Evolutionary conservation across 129 eudicot genomes (phyloP), one percentile per base, ranked within the genome.

Genomic region (Dittrichia graveolens): DNA sequence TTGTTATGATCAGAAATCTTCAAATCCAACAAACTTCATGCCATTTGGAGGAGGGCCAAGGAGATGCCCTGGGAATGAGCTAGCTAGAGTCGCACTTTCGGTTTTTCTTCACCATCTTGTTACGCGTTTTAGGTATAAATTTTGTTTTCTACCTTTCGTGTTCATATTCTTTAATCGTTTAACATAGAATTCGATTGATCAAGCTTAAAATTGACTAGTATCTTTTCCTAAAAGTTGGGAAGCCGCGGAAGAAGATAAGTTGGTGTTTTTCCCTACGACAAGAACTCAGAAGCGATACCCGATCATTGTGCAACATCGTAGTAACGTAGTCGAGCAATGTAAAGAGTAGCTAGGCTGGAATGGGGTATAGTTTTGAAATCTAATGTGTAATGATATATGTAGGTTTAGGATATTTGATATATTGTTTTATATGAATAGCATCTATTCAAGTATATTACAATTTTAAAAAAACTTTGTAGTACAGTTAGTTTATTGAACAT

Each of bases 1-100:
- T 49, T 13, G 12, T 47, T 55, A 42, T 60, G 52, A 72, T 4
- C 65, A 85, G 89, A 74, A 62, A 47, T 73, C 77, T 47, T 67
- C 81, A 3, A 86, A 71, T 69, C 50, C 78, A 31, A 13, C 70
- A 54, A 75, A 73, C 83, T 94, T 87, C 84, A 82, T 85, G 50
- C 99, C 99, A 18, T 94, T 94, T 56, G 99, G 99, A 40, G 99
- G 99, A 39, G 99, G 97, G 49, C 96, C 96, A 1, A 79, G 99
- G 81, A 87, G 92, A 52, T 94, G 99, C 68, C 99, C 99, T 0
- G 99, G 99, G 2, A 75, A 79, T 8, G 99, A 94, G 83, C 97
- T 94, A 39, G 95, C 91, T n/a, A 84, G 90, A 69, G 99, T 94
- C 4, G 89, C 81, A 42, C 84, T 90, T 2, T 86, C 97, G 2